Percentiles rank a stretch among this genome's conserved stretches.
phyloP scores from a whole-genome alignment of 2,329 filamentous ascomycete species.

The Neoscytalidium dimidiatum region DNA sequence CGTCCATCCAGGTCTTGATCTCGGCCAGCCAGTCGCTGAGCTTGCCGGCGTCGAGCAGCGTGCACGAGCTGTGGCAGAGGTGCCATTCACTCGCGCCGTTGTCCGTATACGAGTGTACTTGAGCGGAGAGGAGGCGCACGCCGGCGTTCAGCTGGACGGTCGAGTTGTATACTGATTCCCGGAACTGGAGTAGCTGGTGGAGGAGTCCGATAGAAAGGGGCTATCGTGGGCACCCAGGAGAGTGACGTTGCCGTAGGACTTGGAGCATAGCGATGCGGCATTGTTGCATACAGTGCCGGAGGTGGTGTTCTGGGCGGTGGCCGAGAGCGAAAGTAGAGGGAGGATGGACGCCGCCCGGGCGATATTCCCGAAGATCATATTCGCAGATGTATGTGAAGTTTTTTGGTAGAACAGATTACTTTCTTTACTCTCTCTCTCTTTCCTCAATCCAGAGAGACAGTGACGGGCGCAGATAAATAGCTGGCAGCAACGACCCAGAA shows the following conservation, averaged over 20 bases:
- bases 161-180: slow-evolving; percentile 72
- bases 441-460: background rate
- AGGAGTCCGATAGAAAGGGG: slow-evolving; percentile 65
- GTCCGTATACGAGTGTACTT: slow-evolving; percentile 60
- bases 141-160: slow-evolving; percentile 67
- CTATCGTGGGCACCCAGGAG: slow-evolving; percentile 72
- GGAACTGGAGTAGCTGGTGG: slow-evolving; percentile 58
- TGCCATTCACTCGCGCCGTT: slow-evolving; percentile 47
- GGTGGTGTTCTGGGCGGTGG: background rate
- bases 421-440: no score
- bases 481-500: no score
- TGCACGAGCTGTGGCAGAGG: slow-evolving; percentile 68
- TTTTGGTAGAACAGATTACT: no score
- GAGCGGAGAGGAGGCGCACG: slow-evolving; percentile 66
- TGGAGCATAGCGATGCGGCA: slow-evolving; percentile 67
- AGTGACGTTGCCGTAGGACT: slow-evolving; percentile 69
- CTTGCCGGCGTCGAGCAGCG: slow-evolving; percentile 65
- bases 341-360: slow-evolving; percentile 4
- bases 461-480: background rate
- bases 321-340: slow-evolving; percentile 6
- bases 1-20: slow-evolving; percentile 65
- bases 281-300: slow-evolving; percentile 75
- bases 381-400: background rate
- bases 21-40: slow-evolving; percentile 61
- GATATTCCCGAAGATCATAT: slow-evolving; percentile 15